Evolutionary conservation across 2,329 filamentous ascomycete species (phyloP).

Genomic region (Alternaria sp.): DNA sequence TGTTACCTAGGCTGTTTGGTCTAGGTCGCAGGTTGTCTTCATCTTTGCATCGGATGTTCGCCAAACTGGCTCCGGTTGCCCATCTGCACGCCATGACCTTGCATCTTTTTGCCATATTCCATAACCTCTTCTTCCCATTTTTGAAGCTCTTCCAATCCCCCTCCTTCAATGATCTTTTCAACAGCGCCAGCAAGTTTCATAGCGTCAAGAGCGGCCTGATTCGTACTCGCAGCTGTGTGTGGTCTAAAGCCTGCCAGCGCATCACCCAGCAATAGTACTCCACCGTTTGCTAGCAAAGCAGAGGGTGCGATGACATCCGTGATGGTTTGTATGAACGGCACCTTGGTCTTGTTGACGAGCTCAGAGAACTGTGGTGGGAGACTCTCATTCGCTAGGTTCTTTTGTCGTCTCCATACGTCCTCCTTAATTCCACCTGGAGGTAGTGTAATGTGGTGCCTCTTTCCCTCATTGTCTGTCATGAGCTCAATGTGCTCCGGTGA

Average conservation of each 20-base stretch:
- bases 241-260: conserved; percentile 56
- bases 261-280: conserved; percentile 57
- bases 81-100: conserved; percentile 22
- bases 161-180: conserved; percentile 47
- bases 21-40: neutral
- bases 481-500: conserved; percentile 49
- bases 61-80: conserved; percentile 27
- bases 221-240: conserved; percentile 55
- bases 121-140: conserved; percentile 44
- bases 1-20: neutral
- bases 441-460: conserved; percentile 52
- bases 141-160: conserved; percentile 30
- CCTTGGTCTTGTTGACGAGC: conserved; percentile 49
- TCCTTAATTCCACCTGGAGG: conserved; percentile 51
- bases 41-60: conserved; percentile 14
- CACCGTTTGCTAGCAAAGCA: conserved; percentile 50
- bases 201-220: conserved; percentile 56
- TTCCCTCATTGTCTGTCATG: conserved; percentile 55
- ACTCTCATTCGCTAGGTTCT: conserved; percentile 34
- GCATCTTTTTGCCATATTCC: conserved; percentile 21
- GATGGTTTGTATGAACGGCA: conserved; percentile 56
- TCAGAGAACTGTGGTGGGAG: conserved; percentile 52
- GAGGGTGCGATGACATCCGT: conserved; percentile 50
- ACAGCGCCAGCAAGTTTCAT: conserved; percentile 37
- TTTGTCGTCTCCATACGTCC: conserved; percentile 49